Evolutionary conservation across 163 green algal genomes (phyloP).

Genomic region (Prototheca stagnorum): DNA sequence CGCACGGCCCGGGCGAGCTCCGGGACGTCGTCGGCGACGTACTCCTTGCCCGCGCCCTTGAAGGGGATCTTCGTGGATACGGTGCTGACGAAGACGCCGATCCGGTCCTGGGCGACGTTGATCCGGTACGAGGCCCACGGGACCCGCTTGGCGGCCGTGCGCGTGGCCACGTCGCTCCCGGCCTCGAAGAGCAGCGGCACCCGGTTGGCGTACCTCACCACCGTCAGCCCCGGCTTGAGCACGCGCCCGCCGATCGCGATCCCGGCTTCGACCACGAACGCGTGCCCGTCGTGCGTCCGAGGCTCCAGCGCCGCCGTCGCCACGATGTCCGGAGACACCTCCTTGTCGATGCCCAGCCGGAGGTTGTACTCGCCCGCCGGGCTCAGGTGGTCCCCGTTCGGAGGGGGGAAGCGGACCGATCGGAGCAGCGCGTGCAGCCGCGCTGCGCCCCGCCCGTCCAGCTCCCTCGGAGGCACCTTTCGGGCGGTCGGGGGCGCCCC

Average conservation of each 20-base stretch:
- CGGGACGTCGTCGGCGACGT: conserved; percentile 89
- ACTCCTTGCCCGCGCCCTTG: conserved; percentile 96
- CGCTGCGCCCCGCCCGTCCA: conserved; percentile 22
- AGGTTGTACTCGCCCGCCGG: conserved; percentile 95
- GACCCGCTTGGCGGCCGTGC: conserved; percentile 76
- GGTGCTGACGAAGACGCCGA: conserved; percentile 92
- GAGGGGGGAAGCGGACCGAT: conserved; percentile 61
- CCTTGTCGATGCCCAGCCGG: conserved; percentile 92
- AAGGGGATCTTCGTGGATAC: conserved; percentile 96
- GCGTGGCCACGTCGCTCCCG: conserved; percentile 71
- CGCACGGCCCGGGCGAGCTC: conserved; percentile 79
- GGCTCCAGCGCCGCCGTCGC: conserved; percentile 64
- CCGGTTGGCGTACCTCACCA: conserved; percentile 91
- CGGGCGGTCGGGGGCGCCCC: no score
- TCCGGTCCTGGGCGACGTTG: conserved; percentile 70
- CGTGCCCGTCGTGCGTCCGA: conserved; percentile 82
- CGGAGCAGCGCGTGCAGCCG: conserved; percentile 85
- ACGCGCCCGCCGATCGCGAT: conserved; percentile 70
- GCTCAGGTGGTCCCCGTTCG: conserved; percentile 63
- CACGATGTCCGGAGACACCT: conserved; percentile 80
- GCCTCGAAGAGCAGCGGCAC: conserved; percentile 94
- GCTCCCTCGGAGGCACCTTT: conserved; percentile 49
- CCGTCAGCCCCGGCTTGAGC: conserved; percentile 76
- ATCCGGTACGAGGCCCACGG: conserved; percentile 96
- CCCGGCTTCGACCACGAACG: conserved; percentile 87